Evolutionary conservation across 2,329 filamentous ascomycete species (phyloP), one percentile per base, ranked within the genome.

Genomic region (Clonostachys rosea): DNA sequence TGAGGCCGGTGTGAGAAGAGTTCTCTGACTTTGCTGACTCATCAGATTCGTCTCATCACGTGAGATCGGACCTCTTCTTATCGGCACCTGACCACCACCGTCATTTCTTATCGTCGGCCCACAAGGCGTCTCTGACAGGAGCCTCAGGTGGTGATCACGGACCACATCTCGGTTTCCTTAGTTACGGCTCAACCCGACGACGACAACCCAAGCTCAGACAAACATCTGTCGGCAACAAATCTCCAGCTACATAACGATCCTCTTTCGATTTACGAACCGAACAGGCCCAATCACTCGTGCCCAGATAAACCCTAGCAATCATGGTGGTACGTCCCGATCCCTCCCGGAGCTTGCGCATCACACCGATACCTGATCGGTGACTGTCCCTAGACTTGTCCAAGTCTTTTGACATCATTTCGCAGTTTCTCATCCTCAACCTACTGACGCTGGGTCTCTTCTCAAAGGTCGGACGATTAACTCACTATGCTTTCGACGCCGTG

Each of bases 401-500:
- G 59, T 57, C 58, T 61, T 48, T 40, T 41, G 18, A 35, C 56
- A 50, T 59, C 49, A 30, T 30, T 30, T 30, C 24, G 24, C 24
- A 30, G 64, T 68, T 83, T 78, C 69, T 84, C 24, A 30, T 30
- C 67, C 78, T 84, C 73, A 76, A 83, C 71, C 75, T 83, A 69
- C 81, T 84, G 75, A 83, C 80, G 66, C 78, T 87, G 71, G 82
- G 78, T 67, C 72, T 84, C 58, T 81, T 74, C 77, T 76, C 74
- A 72, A 85, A 96, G 92, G 79, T 97, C 71, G 92, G 91, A 76
- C 86, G 87, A 70, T 73, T 97, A 62, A 88, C 89, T 66, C 92
- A 97, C 75, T 96, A 95, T 75, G 89, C 91, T 62, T 92, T 97
- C 68, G 92, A 97, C 72, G 92, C 92, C 54, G 90, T 97, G 57